A percentile compares a stretch with the other conserved stretches of the same genome.
These are phyloP conservation scores for Penicillium oxalicum DNA, from an alignment of 2,329 filamentous ascomycete genomes.

Conservation along the genomic window DNA sequence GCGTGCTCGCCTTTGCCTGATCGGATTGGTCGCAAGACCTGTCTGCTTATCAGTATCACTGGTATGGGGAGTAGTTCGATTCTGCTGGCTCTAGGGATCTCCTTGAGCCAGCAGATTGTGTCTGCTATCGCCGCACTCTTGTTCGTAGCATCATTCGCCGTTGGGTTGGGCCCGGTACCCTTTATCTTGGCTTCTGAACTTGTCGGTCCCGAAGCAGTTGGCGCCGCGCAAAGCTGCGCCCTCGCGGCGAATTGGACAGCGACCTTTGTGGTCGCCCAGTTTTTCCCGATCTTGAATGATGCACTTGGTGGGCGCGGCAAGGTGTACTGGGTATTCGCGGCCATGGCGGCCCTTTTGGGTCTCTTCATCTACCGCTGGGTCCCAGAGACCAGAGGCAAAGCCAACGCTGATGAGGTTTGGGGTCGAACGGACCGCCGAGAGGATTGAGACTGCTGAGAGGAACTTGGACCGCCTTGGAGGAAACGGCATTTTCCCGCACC, in stretches of 20 bases:
- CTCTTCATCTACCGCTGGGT: constrained; percentile 68
- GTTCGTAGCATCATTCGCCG: constrained; percentile 84
- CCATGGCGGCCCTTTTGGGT: constrained; percentile 61
- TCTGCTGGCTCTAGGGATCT: constrained; percentile 73
- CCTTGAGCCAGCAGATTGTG: constrained; percentile 63
- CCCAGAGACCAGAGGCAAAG: constrained; percentile 84
- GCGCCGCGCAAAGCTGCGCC: constrained; percentile 83
- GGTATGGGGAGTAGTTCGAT: constrained; percentile 79
- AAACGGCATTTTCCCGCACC: too few relatives aligned
- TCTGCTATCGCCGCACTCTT: constrained; percentile 75
- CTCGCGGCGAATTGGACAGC: constrained; percentile 82
- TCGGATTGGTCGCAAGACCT: constrained; percentile 78
- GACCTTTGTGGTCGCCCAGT: constrained; percentile 88
- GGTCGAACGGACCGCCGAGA: constrained; percentile 47
- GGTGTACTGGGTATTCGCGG: constrained; percentile 89
- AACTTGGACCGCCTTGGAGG: too few relatives aligned
- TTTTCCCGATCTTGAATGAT: constrained; percentile 83
- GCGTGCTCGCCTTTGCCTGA: constrained; percentile 80
- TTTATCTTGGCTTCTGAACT: constrained; percentile 92
- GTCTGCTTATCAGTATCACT: constrained; percentile 71
- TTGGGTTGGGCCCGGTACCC: constrained; percentile 86
- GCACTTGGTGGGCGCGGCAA: constrained; percentile 70
- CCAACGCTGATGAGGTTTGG: constrained; percentile 85
- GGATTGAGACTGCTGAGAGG: constrained; percentile 22
- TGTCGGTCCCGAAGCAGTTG: constrained; percentile 83